A percentile compares a stretch with the other conserved stretches of the same genome.
phyloP scores from a whole-genome alignment of 176 grass and related monocot genomes.

The Dactylis glomerata region DNA sequence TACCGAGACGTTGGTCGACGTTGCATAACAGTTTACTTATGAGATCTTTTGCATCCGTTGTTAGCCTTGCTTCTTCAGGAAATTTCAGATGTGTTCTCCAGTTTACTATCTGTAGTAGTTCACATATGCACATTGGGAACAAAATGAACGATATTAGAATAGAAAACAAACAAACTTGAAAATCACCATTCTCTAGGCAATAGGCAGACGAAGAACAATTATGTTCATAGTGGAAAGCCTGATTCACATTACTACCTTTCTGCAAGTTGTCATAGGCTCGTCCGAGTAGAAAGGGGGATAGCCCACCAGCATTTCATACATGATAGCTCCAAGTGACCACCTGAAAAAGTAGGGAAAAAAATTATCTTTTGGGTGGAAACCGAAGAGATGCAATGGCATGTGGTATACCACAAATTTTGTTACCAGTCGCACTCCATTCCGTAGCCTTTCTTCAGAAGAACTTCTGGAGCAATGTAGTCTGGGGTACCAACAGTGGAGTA shows the following conservation, averaged over 20 bases:
- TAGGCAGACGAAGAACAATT: background rate
- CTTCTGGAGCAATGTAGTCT: conserved; percentile 98
- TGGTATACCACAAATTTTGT: conserved; percentile 8
- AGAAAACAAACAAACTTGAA: background rate
- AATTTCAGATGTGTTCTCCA: conserved; percentile 99
- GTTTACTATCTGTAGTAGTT: conserved; percentile 74
- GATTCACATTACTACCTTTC: conserved; percentile 76
- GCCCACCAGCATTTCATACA: conserved; percentile 98
- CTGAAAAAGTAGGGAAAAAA: conserved; percentile 42
- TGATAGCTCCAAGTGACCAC: conserved; percentile 99
- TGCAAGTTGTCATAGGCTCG: conserved; percentile 96
- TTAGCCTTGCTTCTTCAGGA: conserved; percentile 89
- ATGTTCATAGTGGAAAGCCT: conserved; percentile 6
- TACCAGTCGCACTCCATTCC: conserved; percentile 99
- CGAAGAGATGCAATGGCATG: conserved; percentile 20
- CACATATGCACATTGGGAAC: conserved; percentile 2
- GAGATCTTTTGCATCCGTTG: conserved; percentile 68
- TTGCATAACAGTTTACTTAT: conserved; percentile 94
- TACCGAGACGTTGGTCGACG: conserved; percentile 85
- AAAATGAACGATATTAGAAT: background rate
- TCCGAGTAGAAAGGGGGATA: conserved; percentile 99
- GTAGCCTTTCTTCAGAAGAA: conserved; percentile 97
- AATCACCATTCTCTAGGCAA: background rate
- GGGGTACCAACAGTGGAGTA: conserved; percentile 99
- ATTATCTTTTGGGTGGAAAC: conserved; percentile 4